These are phyloP conservation scores for Eimeria necatrix DNA, from an alignment of 169 alveolate species.

Conservation along the genomic window DNA sequence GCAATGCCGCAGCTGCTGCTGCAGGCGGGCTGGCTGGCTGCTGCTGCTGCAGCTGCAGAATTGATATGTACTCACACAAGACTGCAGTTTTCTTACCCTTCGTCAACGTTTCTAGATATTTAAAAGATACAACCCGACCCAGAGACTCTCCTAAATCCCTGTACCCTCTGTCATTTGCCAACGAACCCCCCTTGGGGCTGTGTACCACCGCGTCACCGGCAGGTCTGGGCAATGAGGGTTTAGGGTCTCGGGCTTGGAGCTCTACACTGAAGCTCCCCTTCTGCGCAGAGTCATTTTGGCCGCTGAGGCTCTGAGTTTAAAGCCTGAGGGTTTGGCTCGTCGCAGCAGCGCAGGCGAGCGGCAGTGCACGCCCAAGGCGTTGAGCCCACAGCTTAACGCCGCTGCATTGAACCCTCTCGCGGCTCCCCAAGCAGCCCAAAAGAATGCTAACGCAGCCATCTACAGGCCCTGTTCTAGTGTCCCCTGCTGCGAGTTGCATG, in stretches of 20 bases:
- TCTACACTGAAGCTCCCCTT: neutral
- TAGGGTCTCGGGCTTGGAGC: neutral
- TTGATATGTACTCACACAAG: neutral
- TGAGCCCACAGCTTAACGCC: no score
- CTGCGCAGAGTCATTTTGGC: no score
- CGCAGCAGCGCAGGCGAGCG: no score
- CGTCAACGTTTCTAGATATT: neutral
- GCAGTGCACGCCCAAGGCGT: no score
- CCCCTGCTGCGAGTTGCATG: no score
- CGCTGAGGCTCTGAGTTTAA: no score
- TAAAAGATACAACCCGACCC: neutral
- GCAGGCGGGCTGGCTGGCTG: constrained; percentile 63
- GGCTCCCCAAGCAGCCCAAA: no score
- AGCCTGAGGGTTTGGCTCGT: no score
- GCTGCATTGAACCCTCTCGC: no score
- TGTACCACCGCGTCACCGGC: neutral
- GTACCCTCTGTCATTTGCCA: neutral
- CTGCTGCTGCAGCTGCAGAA: constrained; percentile 44
- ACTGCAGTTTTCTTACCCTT: neutral
- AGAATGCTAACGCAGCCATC: no score
- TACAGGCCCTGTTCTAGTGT: no score
- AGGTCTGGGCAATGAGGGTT: neutral
- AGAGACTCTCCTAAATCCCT: constrained; percentile 16
- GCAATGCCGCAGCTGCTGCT: constrained; percentile 32
- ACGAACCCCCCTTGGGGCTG: constrained; percentile 41